Conservation (phyloP, 2,329 filamentous ascomycete genomes). For the Orbilia javanica region DNA sequence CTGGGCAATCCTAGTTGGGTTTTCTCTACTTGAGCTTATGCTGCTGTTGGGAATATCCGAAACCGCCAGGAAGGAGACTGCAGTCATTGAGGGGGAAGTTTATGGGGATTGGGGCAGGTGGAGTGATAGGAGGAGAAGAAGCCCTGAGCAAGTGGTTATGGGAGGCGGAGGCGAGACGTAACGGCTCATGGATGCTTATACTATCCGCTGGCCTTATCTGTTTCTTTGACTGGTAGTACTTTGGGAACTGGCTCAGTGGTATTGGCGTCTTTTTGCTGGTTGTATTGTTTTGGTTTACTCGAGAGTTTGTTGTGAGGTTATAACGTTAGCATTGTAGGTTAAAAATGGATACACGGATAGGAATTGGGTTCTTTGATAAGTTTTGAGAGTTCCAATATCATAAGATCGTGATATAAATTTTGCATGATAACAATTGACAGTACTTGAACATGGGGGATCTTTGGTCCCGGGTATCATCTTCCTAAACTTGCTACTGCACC, state of each 20-base stretch:
- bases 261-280: no score
- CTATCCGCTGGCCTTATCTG: not conserved
- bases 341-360: not conserved
- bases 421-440: not conserved
- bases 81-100: conserved; percentile 47
- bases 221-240: not conserved
- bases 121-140: conserved; percentile 46
- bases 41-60: conserved; percentile 33
- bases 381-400: not conserved
- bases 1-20: not conserved
- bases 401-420: not conserved
- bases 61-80: conserved; percentile 49
- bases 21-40: conserved; percentile 12
- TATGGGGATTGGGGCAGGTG: conserved; percentile 56
- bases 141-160: conserved; percentile 4
- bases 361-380: not conserved
- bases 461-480: conserved; percentile 17
- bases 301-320: no score
- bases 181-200: no score
- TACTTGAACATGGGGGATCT: not conserved
- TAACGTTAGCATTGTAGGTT: not conserved
- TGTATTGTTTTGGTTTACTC: no score
- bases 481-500: conserved; percentile 54
- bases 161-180: not conserved
- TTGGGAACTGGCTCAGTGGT: not conserved